Conservation (phyloP, 78 protist species). For the Dictyostelium purpureum region DNA sequence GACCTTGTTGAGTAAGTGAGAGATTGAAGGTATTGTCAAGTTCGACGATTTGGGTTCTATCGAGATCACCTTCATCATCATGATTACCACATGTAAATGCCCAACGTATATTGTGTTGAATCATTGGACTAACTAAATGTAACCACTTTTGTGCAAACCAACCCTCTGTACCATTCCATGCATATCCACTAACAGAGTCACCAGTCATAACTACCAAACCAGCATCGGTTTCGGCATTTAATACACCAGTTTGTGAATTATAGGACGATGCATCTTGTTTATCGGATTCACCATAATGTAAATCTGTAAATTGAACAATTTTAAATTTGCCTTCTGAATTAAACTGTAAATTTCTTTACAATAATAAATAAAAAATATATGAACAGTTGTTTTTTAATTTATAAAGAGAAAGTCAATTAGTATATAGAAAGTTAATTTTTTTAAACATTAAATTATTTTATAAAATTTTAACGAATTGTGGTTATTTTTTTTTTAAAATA, state of each 20-base stretch:
- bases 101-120: slow-evolving; percentile 22
- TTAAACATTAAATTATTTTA: background rate
- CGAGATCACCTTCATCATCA: slow-evolving; percentile 71
- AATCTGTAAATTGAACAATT: slow-evolving; percentile 78
- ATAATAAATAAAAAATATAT: background rate
- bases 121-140: slow-evolving; percentile 41
- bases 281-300: slow-evolving; percentile 76
- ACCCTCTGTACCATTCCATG: slow-evolving; percentile 51
- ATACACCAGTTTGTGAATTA: slow-evolving; percentile 18
- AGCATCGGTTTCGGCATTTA: slow-evolving; percentile 37
- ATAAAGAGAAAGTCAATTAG: background rate
- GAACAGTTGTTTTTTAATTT: background rate
- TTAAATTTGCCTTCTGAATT: slow-evolving; percentile 42
- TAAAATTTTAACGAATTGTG: too few species aligned
- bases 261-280: slow-evolving; percentile 4
- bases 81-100: slow-evolving; percentile 70
- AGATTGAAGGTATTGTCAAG: slow-evolving; percentile 7
- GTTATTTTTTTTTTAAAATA: too few species aligned
- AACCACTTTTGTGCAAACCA: slow-evolving; percentile 33
- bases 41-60: slow-evolving; percentile 35
- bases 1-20: slow-evolving; percentile 43
- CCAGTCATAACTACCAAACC: slow-evolving; percentile 78
- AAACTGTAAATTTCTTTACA: background rate
- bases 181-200: slow-evolving; percentile 67
- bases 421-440: too few species aligned